phyloP scores from a whole-genome alignment of 1,284 basidiomycete genomes.

The Erythrobasidium hasegawianum region DNA sequence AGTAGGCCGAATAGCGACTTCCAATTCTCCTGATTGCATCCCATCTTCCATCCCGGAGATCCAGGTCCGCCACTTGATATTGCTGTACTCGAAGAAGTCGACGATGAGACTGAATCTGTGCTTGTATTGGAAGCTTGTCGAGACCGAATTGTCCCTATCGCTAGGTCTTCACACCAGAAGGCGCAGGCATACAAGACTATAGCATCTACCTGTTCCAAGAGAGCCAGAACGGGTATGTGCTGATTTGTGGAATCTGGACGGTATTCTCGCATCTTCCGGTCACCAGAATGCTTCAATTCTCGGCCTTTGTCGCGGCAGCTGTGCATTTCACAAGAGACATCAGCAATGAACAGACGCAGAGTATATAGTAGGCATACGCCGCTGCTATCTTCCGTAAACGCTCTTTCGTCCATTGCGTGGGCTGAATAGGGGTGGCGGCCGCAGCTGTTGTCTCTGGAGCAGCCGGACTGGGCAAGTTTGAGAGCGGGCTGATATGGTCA shows the following conservation, averaged over 20 bases:
- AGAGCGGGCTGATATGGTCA: constrained; percentile 2
- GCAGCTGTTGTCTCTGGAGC: background rate
- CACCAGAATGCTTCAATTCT: constrained; percentile 48
- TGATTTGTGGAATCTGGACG: constrained; percentile 1
- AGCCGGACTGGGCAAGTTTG: background rate
- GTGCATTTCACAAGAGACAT: background rate
- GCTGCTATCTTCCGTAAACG: constrained; percentile 3
- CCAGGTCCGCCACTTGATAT: constrained; percentile 2
- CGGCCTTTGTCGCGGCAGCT: constrained; percentile 42
- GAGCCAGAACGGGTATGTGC: constrained; percentile 44
- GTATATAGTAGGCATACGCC: background rate
- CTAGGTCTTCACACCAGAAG: constrained; percentile 54
- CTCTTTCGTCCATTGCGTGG: background rate
- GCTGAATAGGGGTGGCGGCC: background rate
- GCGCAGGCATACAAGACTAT: constrained; percentile 53
- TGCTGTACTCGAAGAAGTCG: background rate
- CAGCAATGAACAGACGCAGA: background rate
- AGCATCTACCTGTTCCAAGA: constrained; percentile 53
- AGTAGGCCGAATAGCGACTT: constrained; percentile 42
- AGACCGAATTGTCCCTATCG: constrained; percentile 17
- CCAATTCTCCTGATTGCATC: constrained; percentile 40
- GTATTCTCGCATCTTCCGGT: constrained; percentile 38
- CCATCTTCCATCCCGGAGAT: constrained; percentile 23
- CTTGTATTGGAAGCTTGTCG: constrained; percentile 11
- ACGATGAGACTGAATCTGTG: background rate